These are phyloP conservation scores for Coniosporium tulheliwenetii DNA, from an alignment of 2,329 filamentous ascomycete genomes.

Conservation along the genomic window DNA sequence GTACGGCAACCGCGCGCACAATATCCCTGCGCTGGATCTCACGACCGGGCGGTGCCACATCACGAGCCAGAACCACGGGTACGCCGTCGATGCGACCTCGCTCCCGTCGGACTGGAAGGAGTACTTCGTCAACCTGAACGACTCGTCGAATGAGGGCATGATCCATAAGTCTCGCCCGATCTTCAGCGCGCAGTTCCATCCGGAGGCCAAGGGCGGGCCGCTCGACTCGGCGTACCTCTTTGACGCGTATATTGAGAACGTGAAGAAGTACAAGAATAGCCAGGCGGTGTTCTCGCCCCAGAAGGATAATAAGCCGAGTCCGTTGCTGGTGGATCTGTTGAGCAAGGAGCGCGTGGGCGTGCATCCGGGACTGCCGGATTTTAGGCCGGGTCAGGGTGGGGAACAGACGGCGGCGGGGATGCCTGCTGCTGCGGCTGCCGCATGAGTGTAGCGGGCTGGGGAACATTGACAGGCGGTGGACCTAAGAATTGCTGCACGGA, in stretches of 20 bases:
- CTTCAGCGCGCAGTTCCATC: constrained; percentile 98
- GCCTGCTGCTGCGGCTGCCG: too few relatives aligned
- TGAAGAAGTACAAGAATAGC: constrained; percentile 74
- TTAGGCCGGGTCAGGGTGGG: neutral
- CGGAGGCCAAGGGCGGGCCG: constrained; percentile 92
- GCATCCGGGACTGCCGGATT: constrained; percentile 14
- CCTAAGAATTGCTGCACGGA: too few relatives aligned
- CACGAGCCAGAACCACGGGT: constrained; percentile 96
- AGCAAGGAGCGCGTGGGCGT: constrained; percentile 93
- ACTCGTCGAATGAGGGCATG: constrained; percentile 94
- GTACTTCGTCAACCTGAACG: constrained; percentile 97
- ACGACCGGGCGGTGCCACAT: constrained; percentile 97
- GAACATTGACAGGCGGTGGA: too few relatives aligned
- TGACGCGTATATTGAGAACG: constrained; percentile 86
- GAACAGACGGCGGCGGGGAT: too few relatives aligned
- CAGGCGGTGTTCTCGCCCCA: constrained; percentile 53
- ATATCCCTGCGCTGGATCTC: constrained; percentile 88
- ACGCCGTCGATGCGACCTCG: constrained; percentile 77
- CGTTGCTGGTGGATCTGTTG: constrained; percentile 78
- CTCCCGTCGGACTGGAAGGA: constrained; percentile 83
- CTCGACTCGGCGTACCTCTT: constrained; percentile 94
- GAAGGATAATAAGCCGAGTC: constrained; percentile 75
- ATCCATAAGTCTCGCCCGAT: constrained; percentile 93
- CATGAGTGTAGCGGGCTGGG: too few relatives aligned
- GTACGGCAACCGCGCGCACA: constrained; percentile 97